A percentile compares a stretch with the other conserved stretches of the same genome.
Evolutionary conservation across 73 alveolate species (phyloP).

Genomic region (Paramecium tetraurelia): DNA sequence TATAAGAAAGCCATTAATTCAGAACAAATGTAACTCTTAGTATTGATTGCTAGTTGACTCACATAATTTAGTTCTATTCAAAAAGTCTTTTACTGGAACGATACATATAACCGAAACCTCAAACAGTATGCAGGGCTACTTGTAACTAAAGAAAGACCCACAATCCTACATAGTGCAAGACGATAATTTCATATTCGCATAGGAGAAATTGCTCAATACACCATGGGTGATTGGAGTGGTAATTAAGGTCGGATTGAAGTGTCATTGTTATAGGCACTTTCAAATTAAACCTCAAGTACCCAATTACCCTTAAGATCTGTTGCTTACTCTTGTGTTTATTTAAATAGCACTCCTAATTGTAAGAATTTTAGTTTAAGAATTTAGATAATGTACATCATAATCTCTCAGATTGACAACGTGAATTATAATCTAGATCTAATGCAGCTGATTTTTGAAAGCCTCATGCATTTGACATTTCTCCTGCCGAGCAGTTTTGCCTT

Average conservation of each 20-base stretch:
- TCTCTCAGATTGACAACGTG: not conserved
- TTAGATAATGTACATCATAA: not conserved
- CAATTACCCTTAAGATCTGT: not conserved
- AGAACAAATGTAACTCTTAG: not conserved
- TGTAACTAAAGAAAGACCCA: slow-evolving; percentile 1
- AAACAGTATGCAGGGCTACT: not conserved
- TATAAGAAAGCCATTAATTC: not conserved
- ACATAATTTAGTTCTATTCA: not conserved
- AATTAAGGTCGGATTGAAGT: not conserved
- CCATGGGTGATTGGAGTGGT: slow-evolving; percentile 39
- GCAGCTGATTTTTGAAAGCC: not conserved
- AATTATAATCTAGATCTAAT: not conserved
- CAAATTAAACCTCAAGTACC: not conserved
- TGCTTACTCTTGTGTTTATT: not conserved
- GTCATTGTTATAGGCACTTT: not conserved
- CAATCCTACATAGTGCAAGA: not conserved
- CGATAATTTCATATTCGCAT: not conserved
- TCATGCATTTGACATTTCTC: not conserved
- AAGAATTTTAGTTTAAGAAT: not conserved
- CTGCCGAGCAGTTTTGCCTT: not conserved
- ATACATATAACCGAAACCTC: not conserved
- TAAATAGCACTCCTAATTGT: not conserved
- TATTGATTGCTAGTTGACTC: not conserved
- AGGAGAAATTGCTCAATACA: not conserved
- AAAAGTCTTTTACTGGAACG: slow-evolving; percentile 1